Evolutionary conservation across 805 yeast genomes (phyloP).

Genomic region (Candida qinlingensis): DNA sequence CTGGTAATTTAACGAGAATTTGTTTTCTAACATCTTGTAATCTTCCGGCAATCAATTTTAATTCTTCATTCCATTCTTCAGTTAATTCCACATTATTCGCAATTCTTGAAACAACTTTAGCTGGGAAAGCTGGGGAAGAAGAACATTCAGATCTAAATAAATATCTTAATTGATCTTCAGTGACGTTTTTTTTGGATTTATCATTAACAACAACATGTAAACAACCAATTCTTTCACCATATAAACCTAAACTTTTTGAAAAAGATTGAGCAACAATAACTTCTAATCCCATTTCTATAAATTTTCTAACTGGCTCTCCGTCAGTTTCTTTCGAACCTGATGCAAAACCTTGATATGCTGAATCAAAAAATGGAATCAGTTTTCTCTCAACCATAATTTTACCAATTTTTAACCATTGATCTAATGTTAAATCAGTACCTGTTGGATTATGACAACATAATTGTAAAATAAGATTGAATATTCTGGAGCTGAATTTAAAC

Average conservation of each 20-base stretch:
- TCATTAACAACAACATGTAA: slow-evolving; percentile 63
- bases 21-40: slow-evolving; percentile 71
- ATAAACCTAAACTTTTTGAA: slow-evolving; percentile 94
- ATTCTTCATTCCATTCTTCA: slow-evolving; percentile 76
- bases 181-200: slow-evolving; percentile 44
- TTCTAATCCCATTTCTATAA: slow-evolving; percentile 50
- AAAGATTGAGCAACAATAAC: slow-evolving; percentile 86
- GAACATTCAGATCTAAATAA: slow-evolving; percentile 81
- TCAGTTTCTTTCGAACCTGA: slow-evolving; percentile 79
- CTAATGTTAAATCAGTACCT: slow-evolving; percentile 83
- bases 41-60: slow-evolving; percentile 79
- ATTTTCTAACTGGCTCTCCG: slow-evolving; percentile 67
- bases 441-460: slow-evolving; percentile 98
- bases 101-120: slow-evolving; percentile 77
- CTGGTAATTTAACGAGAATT: slow-evolving; percentile 53
- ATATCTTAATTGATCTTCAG: slow-evolving; percentile 69
- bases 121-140: slow-evolving; percentile 93
- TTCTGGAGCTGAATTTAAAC: slow-evolving; percentile 59
- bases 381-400: slow-evolving; percentile 50
- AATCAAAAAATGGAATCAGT: slow-evolving; percentile 82
- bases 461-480: slow-evolving; percentile 84
- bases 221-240: slow-evolving; percentile 95
- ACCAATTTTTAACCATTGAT: slow-evolving; percentile 72
- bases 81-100: slow-evolving; percentile 59
- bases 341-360: slow-evolving; percentile 97